These are phyloP conservation scores for Fusarium tricinctum DNA, from an alignment of 2,329 filamentous ascomycete species.

Conservation along the genomic window DNA sequence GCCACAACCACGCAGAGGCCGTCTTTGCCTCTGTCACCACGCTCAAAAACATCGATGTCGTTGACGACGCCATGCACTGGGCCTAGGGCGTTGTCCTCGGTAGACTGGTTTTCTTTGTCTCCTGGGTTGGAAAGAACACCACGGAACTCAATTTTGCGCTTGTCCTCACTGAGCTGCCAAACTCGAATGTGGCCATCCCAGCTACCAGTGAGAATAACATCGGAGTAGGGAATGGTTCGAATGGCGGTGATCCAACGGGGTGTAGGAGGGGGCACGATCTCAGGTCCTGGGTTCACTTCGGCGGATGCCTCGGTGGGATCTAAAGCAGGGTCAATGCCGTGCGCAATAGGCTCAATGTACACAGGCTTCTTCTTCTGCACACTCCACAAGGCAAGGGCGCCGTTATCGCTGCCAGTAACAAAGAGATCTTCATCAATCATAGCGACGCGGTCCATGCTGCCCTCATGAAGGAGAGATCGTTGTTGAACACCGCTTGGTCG, in stretches of 20 bases:
- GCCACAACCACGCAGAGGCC: conserved; percentile 89
- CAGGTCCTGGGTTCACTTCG: conserved; percentile 73
- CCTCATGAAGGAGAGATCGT: conserved; percentile 75
- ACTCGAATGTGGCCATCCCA: conserved; percentile 89
- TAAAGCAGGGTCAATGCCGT: conserved; percentile 84
- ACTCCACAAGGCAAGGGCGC: conserved; percentile 87
- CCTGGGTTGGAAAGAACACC: conserved; percentile 71
- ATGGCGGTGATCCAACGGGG: conserved; percentile 94
- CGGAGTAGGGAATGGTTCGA: conserved; percentile 87
- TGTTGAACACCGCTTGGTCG: conserved; percentile 58
- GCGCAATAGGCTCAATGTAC: conserved; percentile 82
- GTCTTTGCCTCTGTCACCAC: conserved; percentile 80
- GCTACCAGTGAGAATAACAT: conserved; percentile 90
- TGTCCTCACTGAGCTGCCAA: conserved; percentile 89
- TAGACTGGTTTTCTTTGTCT: conserved; percentile 37
- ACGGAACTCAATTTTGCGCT: conserved; percentile 79
- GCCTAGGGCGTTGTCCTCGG: conserved; percentile 51
- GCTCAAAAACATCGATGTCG: conserved; percentile 87
- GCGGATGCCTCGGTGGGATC: conserved; percentile 78
- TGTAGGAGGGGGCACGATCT: conserved; percentile 73
- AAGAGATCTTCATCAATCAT: conserved; percentile 91
- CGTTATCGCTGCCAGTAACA: conserved; percentile 94
- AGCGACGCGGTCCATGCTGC: conserved; percentile 91
- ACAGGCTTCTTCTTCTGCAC: conserved; percentile 95
- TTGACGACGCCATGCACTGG: conserved; percentile 84